Evolutionary conservation across 2,329 filamentous ascomycete genomes (phyloP).

Genomic region (Cytospora piceicola): DNA sequence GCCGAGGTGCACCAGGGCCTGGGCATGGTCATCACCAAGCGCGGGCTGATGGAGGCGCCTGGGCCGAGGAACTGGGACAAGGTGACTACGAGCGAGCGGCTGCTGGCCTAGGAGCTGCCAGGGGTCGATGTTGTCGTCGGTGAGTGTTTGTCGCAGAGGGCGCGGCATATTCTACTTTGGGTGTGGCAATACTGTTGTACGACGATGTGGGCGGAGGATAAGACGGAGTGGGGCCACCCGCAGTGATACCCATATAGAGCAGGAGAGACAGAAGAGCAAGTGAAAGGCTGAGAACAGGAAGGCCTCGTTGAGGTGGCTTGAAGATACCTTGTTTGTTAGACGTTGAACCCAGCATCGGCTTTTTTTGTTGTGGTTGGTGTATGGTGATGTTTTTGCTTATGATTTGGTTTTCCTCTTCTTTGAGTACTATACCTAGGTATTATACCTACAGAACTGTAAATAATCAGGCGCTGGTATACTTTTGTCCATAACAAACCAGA

Average conservation of each 20-base stretch:
- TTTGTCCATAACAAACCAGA: neutral
- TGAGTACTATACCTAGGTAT: neutral
- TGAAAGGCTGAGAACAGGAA: neutral
- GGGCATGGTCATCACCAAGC: constrained; percentile 82
- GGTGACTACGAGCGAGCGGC: constrained; percentile 36
- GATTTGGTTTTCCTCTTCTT: neutral
- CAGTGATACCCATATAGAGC: constrained; percentile 24
- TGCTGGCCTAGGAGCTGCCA: constrained; percentile 34
- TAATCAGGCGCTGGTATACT: neutral
- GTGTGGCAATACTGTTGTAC: neutral
- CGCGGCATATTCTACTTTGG: neutral
- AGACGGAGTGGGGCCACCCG: neutral
- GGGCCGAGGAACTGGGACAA: constrained; percentile 58
- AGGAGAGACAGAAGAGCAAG: neutral
- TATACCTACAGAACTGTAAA: neutral
- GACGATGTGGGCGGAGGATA: neutral
- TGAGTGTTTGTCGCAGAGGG: neutral
- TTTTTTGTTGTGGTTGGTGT: neutral
- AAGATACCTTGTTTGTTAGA: neutral
- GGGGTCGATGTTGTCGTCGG: neutral
- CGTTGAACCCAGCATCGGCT: neutral
- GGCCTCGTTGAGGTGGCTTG: neutral
- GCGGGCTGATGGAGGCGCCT: constrained; percentile 69
- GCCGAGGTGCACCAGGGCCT: constrained; percentile 83
- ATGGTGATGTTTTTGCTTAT: neutral